Percentiles rank a stretch among this genome's conserved stretches.
These are phyloP conservation scores for Leptographium radiaticola DNA, from an alignment of 2,329 filamentous ascomycete species.

Conservation along the genomic window DNA sequence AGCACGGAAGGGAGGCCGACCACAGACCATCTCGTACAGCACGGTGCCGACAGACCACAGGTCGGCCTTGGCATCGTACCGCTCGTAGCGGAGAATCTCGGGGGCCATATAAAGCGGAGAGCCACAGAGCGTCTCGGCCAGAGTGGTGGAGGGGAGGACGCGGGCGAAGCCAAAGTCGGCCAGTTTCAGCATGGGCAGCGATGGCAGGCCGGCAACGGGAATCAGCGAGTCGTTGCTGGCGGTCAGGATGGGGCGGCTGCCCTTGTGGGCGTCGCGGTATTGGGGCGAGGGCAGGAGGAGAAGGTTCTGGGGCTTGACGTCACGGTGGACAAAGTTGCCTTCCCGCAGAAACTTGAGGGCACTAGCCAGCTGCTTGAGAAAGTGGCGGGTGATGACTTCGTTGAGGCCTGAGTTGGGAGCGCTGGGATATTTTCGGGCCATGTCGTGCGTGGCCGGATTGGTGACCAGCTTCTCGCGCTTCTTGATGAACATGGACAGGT, in stretches of 20 bases:
- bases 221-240: conserved; percentile 70
- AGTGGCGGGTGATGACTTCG: conserved; percentile 93
- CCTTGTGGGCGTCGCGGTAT: conserved; percentile 49
- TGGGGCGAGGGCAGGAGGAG: conserved; percentile 71
- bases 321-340: conserved; percentile 83
- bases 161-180: conserved; percentile 98
- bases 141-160: conserved; percentile 75
- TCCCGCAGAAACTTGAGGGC: conserved; percentile 78
- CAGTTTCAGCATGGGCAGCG: conserved; percentile 90
- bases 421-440: conserved; percentile 88
- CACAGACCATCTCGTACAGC: conserved; percentile 87
- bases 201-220: conserved; percentile 66
- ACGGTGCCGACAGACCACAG: conserved; percentile 97
- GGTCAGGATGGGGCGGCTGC: conserved; percentile 56
- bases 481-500: conserved; percentile 92
- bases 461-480: conserved; percentile 70
- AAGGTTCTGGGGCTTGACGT: conserved; percentile 95
- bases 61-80: conserved; percentile 94
- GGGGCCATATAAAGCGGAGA: conserved; percentile 98
- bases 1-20: conserved; percentile 80
- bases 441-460: conserved; percentile 72
- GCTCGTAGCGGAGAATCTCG: conserved; percentile 92
- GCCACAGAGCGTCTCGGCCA: conserved; percentile 92
- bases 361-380: conserved; percentile 86
- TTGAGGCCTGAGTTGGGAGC: conserved; percentile 73